Evolutionary conservation across 257 asterid genomes (phyloP).

Genomic region (Nicotiana attenuata): DNA sequence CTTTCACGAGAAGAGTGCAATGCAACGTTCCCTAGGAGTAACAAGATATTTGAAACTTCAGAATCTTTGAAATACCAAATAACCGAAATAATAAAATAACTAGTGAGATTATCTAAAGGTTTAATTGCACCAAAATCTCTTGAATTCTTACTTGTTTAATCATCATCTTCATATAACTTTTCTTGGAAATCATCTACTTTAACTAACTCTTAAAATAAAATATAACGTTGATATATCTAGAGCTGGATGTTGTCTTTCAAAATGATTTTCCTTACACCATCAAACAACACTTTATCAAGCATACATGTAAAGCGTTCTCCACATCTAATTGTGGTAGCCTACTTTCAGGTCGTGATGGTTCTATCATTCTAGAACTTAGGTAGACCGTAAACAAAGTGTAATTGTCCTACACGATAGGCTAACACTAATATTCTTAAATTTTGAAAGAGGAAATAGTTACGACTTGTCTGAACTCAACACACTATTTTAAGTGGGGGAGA

Average conservation of each 20-base stretch:
- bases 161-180: background rate
- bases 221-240: too few relatives aligned
- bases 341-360: constrained; percentile 10
- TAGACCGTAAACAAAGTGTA: background rate
- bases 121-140: background rate
- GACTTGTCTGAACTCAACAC: background rate
- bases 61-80: background rate
- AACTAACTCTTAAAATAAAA: background rate
- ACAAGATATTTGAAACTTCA: too few relatives aligned
- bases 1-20: too few relatives aligned
- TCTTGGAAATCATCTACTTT: background rate
- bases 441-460: background rate
- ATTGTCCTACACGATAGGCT: background rate
- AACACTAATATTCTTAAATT: background rate
- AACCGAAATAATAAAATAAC: too few relatives aligned
- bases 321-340: background rate
- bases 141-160: background rate
- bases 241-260: background rate
- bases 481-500: background rate
- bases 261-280: background rate
- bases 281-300: background rate
- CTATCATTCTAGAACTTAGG: constrained; percentile 33
- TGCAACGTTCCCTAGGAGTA: too few relatives aligned
- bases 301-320: background rate
- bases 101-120: background rate